Base-by-base conservation (phyloP, 2,329 filamentous ascomycete species). In the Xylariomycetidae sp. region DNA sequence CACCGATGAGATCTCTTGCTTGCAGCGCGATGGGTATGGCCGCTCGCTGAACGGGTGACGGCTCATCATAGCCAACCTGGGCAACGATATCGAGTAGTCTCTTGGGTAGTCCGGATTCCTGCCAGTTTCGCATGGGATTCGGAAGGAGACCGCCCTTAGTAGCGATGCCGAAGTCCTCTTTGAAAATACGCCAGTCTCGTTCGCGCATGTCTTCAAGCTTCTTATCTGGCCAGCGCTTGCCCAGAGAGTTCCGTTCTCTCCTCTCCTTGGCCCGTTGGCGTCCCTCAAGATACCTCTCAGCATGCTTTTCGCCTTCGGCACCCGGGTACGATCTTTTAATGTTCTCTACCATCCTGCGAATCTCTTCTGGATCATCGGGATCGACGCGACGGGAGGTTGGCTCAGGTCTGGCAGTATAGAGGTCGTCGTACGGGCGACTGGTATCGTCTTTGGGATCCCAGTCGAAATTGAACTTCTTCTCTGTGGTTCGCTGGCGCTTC, bases 131-230 rank as follows among this genome's bases (percentile, higher is more conserved):
- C 89, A 98, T 97, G 1, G 92, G 92, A 51, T 97, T 90, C 1
- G 92, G 92, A 36, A 97, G 88, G 16, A 75, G 74, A 27, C 90
- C 90, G 37, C 92, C 92, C 61, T 95, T 97, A 7, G 88, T 96
- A 25, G 83, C 74, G 57, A 98, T 98, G 50, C 92, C 94, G 66
- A 95, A 97, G 62, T 98, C 89, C 61, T 97, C 92, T 64, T 97
- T 98, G 79, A 98, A 96, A 50, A 98, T 97, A 56, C 92, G 86
- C 92, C 92, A 98, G 62, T 98, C 92, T 58, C 92, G 76, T 64
- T 97, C 89, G 42, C 88, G 85, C 92, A 98, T 98, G 51, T 95
- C 86, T 11, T 85, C 80, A 42, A 97, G 68, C 42, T 74, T 76
- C 77, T 98, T 98, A 57, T 96, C 87, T 35, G 85, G 88, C 92